Conservation (phyloP, 352 stramenopile species). For the Pythium utonaiense region DNA sequence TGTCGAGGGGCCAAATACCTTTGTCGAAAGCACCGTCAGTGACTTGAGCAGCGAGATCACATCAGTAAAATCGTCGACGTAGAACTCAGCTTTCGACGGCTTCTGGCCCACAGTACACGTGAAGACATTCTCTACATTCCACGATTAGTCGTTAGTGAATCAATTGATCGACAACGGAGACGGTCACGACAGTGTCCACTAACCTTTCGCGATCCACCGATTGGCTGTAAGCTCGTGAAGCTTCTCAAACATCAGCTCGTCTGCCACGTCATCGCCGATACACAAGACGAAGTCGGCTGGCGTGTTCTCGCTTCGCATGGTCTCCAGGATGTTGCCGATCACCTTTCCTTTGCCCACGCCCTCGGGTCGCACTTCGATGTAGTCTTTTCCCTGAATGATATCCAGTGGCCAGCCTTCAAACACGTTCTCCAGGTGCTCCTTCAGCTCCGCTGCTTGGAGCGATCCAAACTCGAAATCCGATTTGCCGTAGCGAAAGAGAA, state of each 20-base stretch:
- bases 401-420: conserved; percentile 84
- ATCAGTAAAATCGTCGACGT: conserved; percentile 94
- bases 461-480: conserved; percentile 98
- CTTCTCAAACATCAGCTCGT: conserved; percentile 97
- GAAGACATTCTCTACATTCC: conserved; percentile 83
- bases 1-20: no score
- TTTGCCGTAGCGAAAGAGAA: conserved; percentile 98
- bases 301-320: conserved; percentile 56
- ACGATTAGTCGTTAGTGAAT: background rate
- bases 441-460: conserved; percentile 95
- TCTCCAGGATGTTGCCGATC: conserved; percentile 89
- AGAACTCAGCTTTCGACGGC: conserved; percentile 95
- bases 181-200: background rate
- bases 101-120: conserved; percentile 98
- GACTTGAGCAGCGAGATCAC: conserved; percentile 91
- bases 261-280: conserved; percentile 97
- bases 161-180: background rate
- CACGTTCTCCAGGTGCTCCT: conserved; percentile 95
- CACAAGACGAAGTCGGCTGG: conserved; percentile 96
- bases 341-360: conserved; percentile 97
- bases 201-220: conserved; percentile 44
- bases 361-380: conserved; percentile 97
- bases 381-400: conserved; percentile 90
- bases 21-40: conserved; percentile 68
- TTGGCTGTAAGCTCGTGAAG: conserved; percentile 49